Percentiles rank a stretch among this genome's conserved stretches.
Evolutionary conservation across 23 red algal genomes (phyloP).

Genomic region (Gracilariopsis chorda): DNA sequence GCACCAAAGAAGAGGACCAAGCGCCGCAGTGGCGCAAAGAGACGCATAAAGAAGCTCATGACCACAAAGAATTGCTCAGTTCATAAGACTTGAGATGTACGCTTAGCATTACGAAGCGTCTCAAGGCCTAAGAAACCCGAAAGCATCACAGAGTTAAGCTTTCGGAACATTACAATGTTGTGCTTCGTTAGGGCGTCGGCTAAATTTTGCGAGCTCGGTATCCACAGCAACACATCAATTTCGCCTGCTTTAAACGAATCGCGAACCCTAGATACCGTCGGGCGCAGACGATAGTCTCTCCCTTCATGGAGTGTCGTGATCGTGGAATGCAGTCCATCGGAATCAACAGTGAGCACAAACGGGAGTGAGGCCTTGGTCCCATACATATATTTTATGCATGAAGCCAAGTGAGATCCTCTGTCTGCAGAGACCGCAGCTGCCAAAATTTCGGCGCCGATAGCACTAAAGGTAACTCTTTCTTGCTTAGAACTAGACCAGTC

Average conservation of each 20-base stretch:
- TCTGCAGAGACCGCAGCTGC: constrained; percentile 10
- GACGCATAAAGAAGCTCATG: no score
- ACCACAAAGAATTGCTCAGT: no score
- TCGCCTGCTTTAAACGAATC: constrained; percentile 24
- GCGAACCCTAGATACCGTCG: constrained; percentile 1
- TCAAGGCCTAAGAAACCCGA: not conserved
- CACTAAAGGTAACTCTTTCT: constrained; percentile 11
- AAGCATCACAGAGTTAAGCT: not conserved
- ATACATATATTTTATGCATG: not conserved
- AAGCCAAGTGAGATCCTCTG: constrained; percentile 10
- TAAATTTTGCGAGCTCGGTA: not conserved
- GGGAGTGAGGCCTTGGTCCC: not conserved
- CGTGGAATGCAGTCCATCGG: constrained; percentile 5
- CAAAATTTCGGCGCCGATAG: constrained; percentile 32
- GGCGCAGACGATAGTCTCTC: constrained; percentile 3
- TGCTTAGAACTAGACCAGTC: constrained; percentile 43
- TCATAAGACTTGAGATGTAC: not conserved
- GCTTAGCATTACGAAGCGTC: not conserved
- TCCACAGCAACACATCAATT: constrained; percentile 4
- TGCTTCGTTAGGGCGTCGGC: constrained; percentile 39
- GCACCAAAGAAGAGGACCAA: no score
- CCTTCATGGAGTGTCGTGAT: constrained; percentile 45
- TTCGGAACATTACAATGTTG: constrained; percentile 16
- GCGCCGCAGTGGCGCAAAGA: no score
- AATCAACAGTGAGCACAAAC: constrained; percentile 22